These are phyloP conservation scores for Venturia nashicola DNA, from an alignment of 2,329 filamentous ascomycete genomes.

Conservation along the genomic window DNA sequence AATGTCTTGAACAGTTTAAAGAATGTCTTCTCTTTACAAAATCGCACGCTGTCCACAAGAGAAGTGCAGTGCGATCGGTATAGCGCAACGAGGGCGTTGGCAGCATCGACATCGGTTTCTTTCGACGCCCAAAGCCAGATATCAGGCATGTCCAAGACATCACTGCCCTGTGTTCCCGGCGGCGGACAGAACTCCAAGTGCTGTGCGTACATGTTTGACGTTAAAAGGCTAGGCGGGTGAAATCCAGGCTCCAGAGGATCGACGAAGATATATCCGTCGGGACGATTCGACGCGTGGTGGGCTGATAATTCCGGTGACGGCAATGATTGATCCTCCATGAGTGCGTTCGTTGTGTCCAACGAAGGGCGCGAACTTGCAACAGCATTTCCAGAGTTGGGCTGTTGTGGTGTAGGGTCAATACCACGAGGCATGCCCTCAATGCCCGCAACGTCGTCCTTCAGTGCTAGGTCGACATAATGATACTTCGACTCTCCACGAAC, in stretches of 20 bases:
- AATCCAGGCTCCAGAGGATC: conserved; percentile 30
- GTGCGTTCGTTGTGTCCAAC: conserved; percentile 37
- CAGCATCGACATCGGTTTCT: conserved; percentile 76
- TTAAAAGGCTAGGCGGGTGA: not conserved
- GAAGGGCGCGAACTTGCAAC: conserved; percentile 19
- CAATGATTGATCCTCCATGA: conserved; percentile 18
- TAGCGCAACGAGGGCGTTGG: conserved; percentile 71
- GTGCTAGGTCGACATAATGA: conserved; percentile 58
- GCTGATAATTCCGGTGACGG: conserved; percentile 10
- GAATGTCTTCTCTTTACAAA: conserved; percentile 93
- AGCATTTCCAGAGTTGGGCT: not conserved
- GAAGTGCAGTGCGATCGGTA: conserved; percentile 95
- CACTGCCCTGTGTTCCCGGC: conserved; percentile 50
- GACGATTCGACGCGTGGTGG: conserved; percentile 24
- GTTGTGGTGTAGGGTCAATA: not conserved
- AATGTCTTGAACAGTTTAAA: conserved; percentile 92
- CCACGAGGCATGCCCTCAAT: not conserved
- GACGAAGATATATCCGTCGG: conserved; percentile 31
- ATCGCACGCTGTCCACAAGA: conserved; percentile 87
- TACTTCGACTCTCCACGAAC: conserved; percentile 97
- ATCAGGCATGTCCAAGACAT: conserved; percentile 67
- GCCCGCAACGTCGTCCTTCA: conserved; percentile 28
- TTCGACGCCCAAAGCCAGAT: conserved; percentile 70
- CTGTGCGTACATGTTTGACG: conserved; percentile 22
- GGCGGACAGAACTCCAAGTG: conserved; percentile 51